Evolutionary conservation across 768 basidiomycete species (phyloP).

Genomic region (Steccherinum ochraceum): DNA sequence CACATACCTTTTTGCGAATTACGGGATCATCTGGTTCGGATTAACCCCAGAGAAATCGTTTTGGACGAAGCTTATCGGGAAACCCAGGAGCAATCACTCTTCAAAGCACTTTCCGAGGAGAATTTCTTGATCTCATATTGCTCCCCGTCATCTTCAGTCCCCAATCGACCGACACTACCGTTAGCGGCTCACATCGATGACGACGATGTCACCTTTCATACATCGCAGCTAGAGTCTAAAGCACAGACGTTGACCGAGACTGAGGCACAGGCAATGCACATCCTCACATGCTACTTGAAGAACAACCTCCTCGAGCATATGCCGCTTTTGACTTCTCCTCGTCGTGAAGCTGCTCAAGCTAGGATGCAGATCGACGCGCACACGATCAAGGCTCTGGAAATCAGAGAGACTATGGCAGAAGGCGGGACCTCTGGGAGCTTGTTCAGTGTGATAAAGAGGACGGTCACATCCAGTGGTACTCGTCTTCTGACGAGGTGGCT

Average conservation of each 20-base stretch:
- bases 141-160: constrained; percentile 2
- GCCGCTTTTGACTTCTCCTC: constrained; percentile 56
- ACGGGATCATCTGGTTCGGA: constrained; percentile 77
- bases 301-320: constrained; percentile 72
- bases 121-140: constrained; percentile 48
- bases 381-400: constrained; percentile 85
- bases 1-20: constrained; percentile 44
- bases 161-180: background rate
- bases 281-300: constrained; percentile 61
- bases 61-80: constrained; percentile 39
- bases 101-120: constrained; percentile 46
- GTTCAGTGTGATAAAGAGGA: constrained; percentile 68
- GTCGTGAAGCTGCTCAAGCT: constrained; percentile 43
- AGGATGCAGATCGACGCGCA: constrained; percentile 90
- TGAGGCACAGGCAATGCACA: constrained; percentile 51
- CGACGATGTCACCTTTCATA: constrained; percentile 16
- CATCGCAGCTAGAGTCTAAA: background rate
- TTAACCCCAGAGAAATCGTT: constrained; percentile 79
- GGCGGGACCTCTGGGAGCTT: constrained; percentile 71
- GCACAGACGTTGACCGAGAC: constrained; percentile 19
- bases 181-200: background rate
- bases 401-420: constrained; percentile 68
- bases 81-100: constrained; percentile 38
- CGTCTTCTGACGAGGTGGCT: constrained; percentile 72
- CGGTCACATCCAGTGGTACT: constrained; percentile 70